Conservation (phyloP, 2,329 filamentous ascomycete genomes). For the Didymella pinodella region DNA sequence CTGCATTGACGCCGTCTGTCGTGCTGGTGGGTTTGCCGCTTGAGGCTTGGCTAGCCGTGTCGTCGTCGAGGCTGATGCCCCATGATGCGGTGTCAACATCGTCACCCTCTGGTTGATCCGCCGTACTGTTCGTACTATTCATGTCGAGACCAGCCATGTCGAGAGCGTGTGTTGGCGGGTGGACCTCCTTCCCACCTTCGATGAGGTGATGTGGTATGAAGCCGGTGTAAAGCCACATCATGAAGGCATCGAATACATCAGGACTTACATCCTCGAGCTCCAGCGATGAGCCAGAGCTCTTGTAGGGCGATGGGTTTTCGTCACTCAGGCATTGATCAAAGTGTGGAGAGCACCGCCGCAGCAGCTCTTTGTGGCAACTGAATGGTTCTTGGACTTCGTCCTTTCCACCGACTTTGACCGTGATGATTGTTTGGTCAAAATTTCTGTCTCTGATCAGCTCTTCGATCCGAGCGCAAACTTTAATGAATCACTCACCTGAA, state of each 20-base stretch:
- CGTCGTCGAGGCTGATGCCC: conserved; percentile 47
- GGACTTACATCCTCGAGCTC: conserved; percentile 46
- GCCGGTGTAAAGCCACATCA: conserved; percentile 50
- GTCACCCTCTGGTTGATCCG: conserved; percentile 34
- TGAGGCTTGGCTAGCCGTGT: conserved; percentile 29
- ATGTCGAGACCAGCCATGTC: conserved; percentile 32
- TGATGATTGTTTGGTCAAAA: conserved; percentile 49
- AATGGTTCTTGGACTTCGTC: conserved; percentile 43
- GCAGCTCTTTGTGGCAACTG: conserved; percentile 46
- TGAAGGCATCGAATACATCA: conserved; percentile 50
- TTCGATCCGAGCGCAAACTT: not conserved
- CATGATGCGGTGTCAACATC: conserved; percentile 47
- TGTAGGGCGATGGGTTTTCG: conserved; percentile 44
- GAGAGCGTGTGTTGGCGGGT: conserved; percentile 40
- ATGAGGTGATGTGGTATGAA: conserved; percentile 49
- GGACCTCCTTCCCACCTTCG: conserved; percentile 45
- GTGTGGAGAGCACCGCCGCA: conserved; percentile 45
- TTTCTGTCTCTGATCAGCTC: conserved; percentile 38
- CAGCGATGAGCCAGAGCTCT: conserved; percentile 34
- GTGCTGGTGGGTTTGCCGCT: conserved; percentile 20
- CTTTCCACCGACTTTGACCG: conserved; percentile 44
- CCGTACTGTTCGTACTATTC: conserved; percentile 25
- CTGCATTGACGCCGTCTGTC: conserved; percentile 31
- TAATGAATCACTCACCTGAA: conserved; percentile 36
- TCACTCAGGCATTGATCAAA: conserved; percentile 44